Evolutionary conservation across 495 filamentous ascomycete genomes (phyloP).

Genomic region (Penicillium subrubescens): DNA sequence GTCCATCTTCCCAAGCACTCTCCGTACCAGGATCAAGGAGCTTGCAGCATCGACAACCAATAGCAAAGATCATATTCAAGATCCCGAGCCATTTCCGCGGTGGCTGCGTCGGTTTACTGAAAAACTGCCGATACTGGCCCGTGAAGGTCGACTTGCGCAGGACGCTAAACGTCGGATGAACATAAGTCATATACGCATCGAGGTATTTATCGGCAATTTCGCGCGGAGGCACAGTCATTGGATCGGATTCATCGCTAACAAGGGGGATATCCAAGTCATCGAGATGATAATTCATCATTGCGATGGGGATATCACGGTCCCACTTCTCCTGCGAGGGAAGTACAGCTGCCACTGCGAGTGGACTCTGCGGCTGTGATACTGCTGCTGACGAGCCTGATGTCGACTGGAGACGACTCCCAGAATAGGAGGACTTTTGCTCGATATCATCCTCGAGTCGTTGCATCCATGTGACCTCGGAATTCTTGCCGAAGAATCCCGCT

Average conservation of each 20-base stretch:
- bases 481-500: slow-evolving; percentile 65
- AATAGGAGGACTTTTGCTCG: background rate
- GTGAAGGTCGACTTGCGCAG: slow-evolving; percentile 46
- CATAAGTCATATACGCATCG: slow-evolving; percentile 55
- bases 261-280: slow-evolving; percentile 54
- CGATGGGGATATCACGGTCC: slow-evolving; percentile 25
- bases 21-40: slow-evolving; percentile 43
- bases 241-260: slow-evolving; percentile 44
- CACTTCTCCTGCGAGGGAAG: background rate
- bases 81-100: slow-evolving; percentile 57
- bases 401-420: background rate
- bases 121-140: slow-evolving; percentile 45
- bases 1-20: slow-evolving; percentile 47
- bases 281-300: slow-evolving; percentile 55
- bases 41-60: slow-evolving; percentile 52
- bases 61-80: slow-evolving; percentile 67
- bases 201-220: slow-evolving; percentile 55
- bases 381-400: background rate
- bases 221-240: slow-evolving; percentile 52
- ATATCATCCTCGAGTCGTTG: slow-evolving; percentile 43
- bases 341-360: background rate
- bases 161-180: slow-evolving; percentile 60
- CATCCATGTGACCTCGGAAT: slow-evolving; percentile 64
- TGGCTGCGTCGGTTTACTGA: slow-evolving; percentile 22
- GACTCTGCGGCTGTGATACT: background rate